Evolutionary conservation across 768 basidiomycete genomes (phyloP).

Genomic region (Tulasnella sp.): DNA sequence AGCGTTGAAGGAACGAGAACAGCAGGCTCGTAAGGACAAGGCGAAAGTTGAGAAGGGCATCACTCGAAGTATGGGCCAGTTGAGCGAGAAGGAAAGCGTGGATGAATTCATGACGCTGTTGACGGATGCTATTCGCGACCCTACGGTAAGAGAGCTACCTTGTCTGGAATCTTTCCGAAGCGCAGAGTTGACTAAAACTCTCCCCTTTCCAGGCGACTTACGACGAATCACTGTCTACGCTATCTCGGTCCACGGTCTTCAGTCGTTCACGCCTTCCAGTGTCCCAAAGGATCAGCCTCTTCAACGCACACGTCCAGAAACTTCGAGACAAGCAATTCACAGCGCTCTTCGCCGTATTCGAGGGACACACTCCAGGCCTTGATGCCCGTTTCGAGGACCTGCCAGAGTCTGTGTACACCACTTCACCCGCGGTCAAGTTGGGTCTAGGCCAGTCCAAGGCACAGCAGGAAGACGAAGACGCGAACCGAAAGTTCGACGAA

Average conservation of each 20-base stretch:
- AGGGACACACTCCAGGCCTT: constrained; percentile 60
- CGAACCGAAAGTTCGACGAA: constrained; percentile 44
- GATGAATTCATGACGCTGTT: constrained; percentile 77
- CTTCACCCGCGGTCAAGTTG: constrained; percentile 26
- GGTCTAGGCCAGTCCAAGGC: constrained; percentile 10
- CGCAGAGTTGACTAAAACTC: not conserved
- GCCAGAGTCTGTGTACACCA: constrained; percentile 2
- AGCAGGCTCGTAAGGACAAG: constrained; percentile 57
- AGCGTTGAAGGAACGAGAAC: constrained; percentile 78
- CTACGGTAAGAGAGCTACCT: constrained; percentile 60
- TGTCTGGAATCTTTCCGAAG: constrained; percentile 42
- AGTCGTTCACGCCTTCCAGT: constrained; percentile 59
- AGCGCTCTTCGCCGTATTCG: constrained; percentile 65
- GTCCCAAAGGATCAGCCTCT: constrained; percentile 68
- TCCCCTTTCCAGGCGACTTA: constrained; percentile 57
- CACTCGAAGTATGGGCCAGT: constrained; percentile 3
- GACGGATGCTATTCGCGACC: constrained; percentile 86
- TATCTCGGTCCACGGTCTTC: constrained; percentile 79
- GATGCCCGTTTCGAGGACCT: constrained; percentile 55
- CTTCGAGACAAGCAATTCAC: constrained; percentile 67
- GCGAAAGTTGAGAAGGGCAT: constrained; percentile 24
- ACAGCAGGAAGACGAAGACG: not conserved
- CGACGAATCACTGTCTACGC: constrained; percentile 60
- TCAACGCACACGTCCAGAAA: constrained; percentile 64
- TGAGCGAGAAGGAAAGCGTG: constrained; percentile 59